These are phyloP conservation scores for Globisporangium alternatum DNA, from an alignment of 352 stramenopile genomes.

Conservation along the genomic window DNA sequence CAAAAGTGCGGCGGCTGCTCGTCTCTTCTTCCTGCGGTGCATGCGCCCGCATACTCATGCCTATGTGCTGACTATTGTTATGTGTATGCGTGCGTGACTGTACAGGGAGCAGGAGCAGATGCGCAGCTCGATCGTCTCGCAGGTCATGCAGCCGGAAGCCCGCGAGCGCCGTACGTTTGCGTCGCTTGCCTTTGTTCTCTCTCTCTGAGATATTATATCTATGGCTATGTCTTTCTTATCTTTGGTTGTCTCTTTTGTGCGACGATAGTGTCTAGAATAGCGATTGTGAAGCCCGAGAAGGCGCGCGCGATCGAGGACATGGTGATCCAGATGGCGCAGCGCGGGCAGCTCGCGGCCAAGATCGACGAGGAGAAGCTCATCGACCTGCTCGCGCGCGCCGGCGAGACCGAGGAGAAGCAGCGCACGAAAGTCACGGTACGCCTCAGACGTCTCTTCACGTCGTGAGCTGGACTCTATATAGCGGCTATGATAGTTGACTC, in stretches of 20 bases:
- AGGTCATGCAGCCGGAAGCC: slow-evolving; percentile 76
- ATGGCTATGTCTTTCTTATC: too few species aligned
- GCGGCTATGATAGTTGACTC: not conserved
- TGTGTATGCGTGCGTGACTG: not conserved
- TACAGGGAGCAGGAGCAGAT: slow-evolving; percentile 77
- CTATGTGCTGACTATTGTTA: not conserved
- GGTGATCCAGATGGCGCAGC: slow-evolving; percentile 85
- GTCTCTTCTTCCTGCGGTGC: not conserved
- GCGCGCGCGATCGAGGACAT: slow-evolving; percentile 81
- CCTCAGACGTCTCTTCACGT: not conserved
- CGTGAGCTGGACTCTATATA: not conserved
- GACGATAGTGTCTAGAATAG: slow-evolving; percentile 73
- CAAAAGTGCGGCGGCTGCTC: slow-evolving; percentile 44
- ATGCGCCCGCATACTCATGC: not conserved
- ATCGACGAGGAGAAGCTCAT: slow-evolving; percentile 87
- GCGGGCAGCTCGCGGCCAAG: slow-evolving; percentile 72
- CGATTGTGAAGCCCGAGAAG: slow-evolving; percentile 88
- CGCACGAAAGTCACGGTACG: slow-evolving; percentile 86
- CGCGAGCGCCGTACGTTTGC: slow-evolving; percentile 70
- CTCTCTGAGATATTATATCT: not conserved
- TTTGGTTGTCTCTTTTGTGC: too few species aligned
- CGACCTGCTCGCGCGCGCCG: slow-evolving; percentile 74
- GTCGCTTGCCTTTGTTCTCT: not conserved
- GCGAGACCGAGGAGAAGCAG: slow-evolving; percentile 79
- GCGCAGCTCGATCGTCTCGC: slow-evolving; percentile 69